Percentiles rank a stretch among this genome's conserved stretches.
Evolutionary conservation across 1,139 yeast species (phyloP).

Genomic region (Zygotorulaspora mrakii): DNA sequence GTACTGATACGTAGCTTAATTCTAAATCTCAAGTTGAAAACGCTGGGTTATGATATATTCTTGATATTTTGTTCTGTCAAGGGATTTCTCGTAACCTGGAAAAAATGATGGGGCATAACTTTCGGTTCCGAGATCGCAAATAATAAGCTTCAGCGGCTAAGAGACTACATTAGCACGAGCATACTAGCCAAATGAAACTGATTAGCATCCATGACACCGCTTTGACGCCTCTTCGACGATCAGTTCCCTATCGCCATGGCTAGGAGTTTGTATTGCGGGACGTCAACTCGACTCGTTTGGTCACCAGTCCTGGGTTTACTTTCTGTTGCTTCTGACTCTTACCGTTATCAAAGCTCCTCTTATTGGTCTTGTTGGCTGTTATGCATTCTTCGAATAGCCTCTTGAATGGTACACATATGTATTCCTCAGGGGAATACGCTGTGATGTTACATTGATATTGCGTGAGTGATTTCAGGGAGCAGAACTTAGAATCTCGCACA

Average conservation of each 20-base stretch:
- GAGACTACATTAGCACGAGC: too few relatives aligned
- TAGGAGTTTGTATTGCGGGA: background rate
- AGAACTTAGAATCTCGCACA: constrained; percentile 17
- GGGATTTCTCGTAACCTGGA: background rate
- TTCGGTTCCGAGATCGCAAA: constrained; percentile 4
- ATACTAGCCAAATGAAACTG: too few relatives aligned
- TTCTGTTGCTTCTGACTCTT: background rate
- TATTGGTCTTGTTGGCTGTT: background rate
- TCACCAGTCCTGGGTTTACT: constrained; percentile 33
- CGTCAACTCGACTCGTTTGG: constrained; percentile 10
- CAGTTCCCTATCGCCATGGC: background rate
- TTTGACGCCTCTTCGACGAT: too few relatives aligned
- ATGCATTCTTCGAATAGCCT: constrained; percentile 50
- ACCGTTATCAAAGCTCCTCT: background rate
- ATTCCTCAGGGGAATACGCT: constrained; percentile 37
- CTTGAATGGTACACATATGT: constrained; percentile 53
- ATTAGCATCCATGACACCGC: too few relatives aligned
- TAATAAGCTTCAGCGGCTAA: constrained; percentile 3
- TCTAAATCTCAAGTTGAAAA: too few relatives aligned
- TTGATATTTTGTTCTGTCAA: background rate
- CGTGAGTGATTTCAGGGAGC: constrained; percentile 32
- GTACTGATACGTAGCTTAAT: background rate
- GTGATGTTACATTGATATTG: constrained; percentile 31
- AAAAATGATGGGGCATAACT: background rate
- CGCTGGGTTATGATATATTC: too few relatives aligned